Percentiles rank a stretch among this genome's conserved stretches.
Conservation (phyloP, 306 rosid species). For the Castanospermum australe region DNA sequence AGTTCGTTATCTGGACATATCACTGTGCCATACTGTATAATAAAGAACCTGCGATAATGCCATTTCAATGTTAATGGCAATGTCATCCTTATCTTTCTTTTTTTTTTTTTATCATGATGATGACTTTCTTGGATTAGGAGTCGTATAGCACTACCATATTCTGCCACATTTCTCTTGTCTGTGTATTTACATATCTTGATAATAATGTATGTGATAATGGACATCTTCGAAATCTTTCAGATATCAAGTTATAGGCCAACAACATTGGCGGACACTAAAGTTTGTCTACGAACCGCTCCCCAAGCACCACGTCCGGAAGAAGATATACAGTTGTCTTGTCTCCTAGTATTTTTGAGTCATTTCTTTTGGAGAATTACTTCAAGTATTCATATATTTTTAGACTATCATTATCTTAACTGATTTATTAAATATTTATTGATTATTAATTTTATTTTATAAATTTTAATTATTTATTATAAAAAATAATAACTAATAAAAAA, state of each 20-base stretch:
- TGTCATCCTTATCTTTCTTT: not conserved
- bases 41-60: not conserved
- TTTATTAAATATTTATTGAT: no score
- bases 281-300: not conserved
- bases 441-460: no score
- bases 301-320: not conserved
- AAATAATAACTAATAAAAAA: no score
- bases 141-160: not conserved
- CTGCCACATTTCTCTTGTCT: no score
- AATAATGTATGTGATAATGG: not conserved
- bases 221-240: not conserved
- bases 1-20: slow-evolving; percentile 15
- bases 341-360: not conserved
- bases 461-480: no score
- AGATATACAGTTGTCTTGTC: not conserved
- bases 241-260: not conserved
- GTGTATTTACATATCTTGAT: not conserved
- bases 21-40: not conserved
- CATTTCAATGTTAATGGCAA: not conserved
- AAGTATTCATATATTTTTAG: no score
- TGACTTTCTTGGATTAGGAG: not conserved
- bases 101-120: not conserved
- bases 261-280: not conserved
- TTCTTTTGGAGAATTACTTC: no score
- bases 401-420: no score